These are phyloP conservation scores for Sporothrix phasma DNA, from an alignment of 2,329 filamentous ascomycete species.

Conservation along the genomic window DNA sequence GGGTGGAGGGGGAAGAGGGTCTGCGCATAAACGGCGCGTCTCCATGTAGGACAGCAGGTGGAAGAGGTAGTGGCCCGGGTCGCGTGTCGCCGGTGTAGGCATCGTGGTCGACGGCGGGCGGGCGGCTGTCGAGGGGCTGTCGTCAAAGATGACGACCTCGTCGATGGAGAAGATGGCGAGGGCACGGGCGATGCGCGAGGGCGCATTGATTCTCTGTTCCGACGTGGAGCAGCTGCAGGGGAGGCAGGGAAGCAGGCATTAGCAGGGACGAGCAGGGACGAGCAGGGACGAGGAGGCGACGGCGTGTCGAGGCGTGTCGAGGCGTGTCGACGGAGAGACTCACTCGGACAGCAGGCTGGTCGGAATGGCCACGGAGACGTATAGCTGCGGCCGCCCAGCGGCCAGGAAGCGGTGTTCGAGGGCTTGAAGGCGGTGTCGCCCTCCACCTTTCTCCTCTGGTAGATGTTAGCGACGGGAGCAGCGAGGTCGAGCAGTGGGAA, in stretches of 20 bases:
- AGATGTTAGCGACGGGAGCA: not conserved
- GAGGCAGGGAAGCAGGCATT: too few relatives aligned
- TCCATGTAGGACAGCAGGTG: constrained; percentile 76
- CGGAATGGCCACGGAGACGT: constrained; percentile 71
- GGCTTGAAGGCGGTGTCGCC: constrained; percentile 48
- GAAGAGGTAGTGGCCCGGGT: constrained; percentile 70
- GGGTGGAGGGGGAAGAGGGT: constrained; percentile 68
- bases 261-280: not conserved
- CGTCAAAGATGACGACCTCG: constrained; percentile 74
- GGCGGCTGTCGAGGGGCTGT: constrained; percentile 41
- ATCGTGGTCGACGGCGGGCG: constrained; percentile 38
- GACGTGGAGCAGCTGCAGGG: constrained; percentile 54
- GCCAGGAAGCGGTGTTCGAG: constrained; percentile 57
- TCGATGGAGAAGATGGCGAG: constrained; percentile 77
- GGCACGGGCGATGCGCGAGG: constrained; percentile 68
- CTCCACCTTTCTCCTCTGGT: constrained; percentile 41
- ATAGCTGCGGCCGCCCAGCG: constrained; percentile 54
- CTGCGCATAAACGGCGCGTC: constrained; percentile 68
- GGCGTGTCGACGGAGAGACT: constrained; percentile 19
- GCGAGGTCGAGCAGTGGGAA: not conserved
- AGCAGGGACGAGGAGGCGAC: not conserved
- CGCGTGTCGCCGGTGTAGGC: constrained; percentile 58
- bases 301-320: not conserved
- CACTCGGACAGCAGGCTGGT: constrained; percentile 70
- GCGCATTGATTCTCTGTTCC: constrained; percentile 64